Evolutionary conservation across 768 basidiomycete genomes (phyloP), one percentile per base, ranked within the genome.

Genomic region (Pilatotrama ljubarskyi): DNA sequence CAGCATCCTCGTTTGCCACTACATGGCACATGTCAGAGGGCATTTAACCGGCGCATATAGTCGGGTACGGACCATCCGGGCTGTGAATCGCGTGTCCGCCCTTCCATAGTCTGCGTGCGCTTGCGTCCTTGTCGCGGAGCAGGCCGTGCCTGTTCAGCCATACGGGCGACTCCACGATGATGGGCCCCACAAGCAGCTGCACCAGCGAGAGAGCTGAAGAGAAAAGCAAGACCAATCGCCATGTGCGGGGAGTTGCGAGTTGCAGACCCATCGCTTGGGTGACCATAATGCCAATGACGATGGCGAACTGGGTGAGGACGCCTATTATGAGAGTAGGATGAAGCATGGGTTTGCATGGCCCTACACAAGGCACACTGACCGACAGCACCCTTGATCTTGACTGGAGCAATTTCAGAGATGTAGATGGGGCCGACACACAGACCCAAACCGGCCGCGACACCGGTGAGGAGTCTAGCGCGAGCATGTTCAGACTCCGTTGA

Each of bases 221-320:
- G 52, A 86, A 72, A 60, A 86, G 71, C 20, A 91, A 78, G 20
- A 93, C 90, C 42, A 81, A 65, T 40, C 91, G 85, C 91, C 91
- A 94, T 48, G 80, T 71, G 17, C 77, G 78, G 1, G 88, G 88
- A 10, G 85, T 85, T 15, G 92, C 87, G 48, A 91, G 78, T 52
- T 76, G 71, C 37, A 94, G 77, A 3, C 93, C 93, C 61, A 92
- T 77, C 5, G 79, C 73, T 69, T 98, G 95, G 0, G 94, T 90
- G n/a, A 85, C 70, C 80, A 96, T 87, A 63, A 97, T 89, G 26
- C 92, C 92, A 53, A 92, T 73, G 35, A 96, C 92, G 67, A 96
- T 89, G 38, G 82, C 85, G 25, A 95, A 75, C 65, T 94, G 93
- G 0, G 88, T 91, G 26, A 94, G 77, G 25, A 93, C 88, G 20